phyloP scores from a whole-genome alignment of 495 filamentous ascomycete genomes.

The Paragyromitra xinjiangensis region DNA sequence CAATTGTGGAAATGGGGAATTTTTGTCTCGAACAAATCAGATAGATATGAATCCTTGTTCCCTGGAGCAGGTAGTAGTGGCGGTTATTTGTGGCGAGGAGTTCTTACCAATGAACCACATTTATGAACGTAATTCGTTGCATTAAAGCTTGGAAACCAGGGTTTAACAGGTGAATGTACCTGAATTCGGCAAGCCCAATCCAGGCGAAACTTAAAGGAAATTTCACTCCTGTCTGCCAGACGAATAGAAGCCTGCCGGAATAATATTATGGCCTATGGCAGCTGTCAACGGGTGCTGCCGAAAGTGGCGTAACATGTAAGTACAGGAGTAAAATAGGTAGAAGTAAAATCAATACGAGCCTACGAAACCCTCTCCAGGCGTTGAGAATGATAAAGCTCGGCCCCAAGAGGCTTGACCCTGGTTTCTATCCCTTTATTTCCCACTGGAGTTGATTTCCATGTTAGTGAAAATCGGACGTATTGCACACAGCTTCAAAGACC shows the following conservation, averaged over 20 bases:
- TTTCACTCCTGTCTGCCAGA: not conserved
- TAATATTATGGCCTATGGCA: not conserved
- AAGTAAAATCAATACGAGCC: not conserved
- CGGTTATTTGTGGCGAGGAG: slow-evolving; percentile 2
- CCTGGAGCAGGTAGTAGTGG: not conserved
- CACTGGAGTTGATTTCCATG: not conserved
- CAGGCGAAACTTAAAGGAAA: not conserved
- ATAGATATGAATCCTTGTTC: not conserved
- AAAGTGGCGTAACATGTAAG: not conserved
- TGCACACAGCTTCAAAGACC: not conserved
- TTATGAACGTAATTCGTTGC: not conserved
- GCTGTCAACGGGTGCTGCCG: not conserved
- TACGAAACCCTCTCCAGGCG: not conserved
- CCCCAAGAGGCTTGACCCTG: not conserved
- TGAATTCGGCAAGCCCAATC: not conserved
- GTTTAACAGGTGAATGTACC: slow-evolving; percentile 1
- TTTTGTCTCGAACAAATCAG: not conserved
- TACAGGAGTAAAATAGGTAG: not conserved
- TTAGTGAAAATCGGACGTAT: not conserved
- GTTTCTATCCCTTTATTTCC: not conserved
- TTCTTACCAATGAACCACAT: not conserved
- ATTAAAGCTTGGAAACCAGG: not conserved
- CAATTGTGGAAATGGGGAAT: not conserved
- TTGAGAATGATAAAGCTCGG: not conserved
- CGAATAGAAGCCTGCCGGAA: not conserved